Evolutionary conservation across 1,284 basidiomycete species (phyloP), one percentile per base, ranked within the genome.

Genomic region (Cystobasidium slooffiae): DNA sequence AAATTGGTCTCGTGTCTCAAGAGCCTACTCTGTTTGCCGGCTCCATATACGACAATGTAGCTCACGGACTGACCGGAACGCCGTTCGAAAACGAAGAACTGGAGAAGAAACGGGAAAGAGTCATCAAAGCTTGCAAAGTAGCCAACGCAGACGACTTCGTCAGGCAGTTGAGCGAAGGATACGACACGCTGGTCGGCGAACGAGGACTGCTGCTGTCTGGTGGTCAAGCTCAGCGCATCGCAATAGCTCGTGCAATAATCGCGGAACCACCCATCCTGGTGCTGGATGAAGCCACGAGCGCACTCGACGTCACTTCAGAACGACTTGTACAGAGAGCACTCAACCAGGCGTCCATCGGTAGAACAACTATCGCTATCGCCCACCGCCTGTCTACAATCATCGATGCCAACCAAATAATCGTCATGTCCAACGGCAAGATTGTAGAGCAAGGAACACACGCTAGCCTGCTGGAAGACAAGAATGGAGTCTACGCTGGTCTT

Each of bases 131-230:
- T 0, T 94, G 92, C 78, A 84, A 93, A 82, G 91, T 93, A 81
- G 89, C 94, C n/a, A 96, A 97, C 79, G 94, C 94, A 0, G 91
- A 96, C 79, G 90, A 89, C 1, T 97, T 97, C 83, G 90, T 97
- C 78, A 84, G 84, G 72, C 91, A 92, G 80, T 85, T 96, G 0
- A 93, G 94, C 0, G 82, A 90, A 2, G 91, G 91, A 0, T 97
- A 96, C 81, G 90, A 94, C 69, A 97, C 94, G 5, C 85, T 92
- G 83, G 93, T 97, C 70, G 94, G 94, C 58, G 94, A 97, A 82
- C 89, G 93, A 72, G 94, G 94, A 1, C 94, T 95, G 86, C 84
- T 96, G 55, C 85, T 97, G 0, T 91, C 90, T 22, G 94, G 94
- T 76, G 94, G 94, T n/a, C 94, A 97, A 91, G 95, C 86, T 89